These are phyloP conservation scores for Yamadazyma siamensis DNA, from an alignment of 1,139 yeast genomes.

Conservation along the genomic window DNA sequence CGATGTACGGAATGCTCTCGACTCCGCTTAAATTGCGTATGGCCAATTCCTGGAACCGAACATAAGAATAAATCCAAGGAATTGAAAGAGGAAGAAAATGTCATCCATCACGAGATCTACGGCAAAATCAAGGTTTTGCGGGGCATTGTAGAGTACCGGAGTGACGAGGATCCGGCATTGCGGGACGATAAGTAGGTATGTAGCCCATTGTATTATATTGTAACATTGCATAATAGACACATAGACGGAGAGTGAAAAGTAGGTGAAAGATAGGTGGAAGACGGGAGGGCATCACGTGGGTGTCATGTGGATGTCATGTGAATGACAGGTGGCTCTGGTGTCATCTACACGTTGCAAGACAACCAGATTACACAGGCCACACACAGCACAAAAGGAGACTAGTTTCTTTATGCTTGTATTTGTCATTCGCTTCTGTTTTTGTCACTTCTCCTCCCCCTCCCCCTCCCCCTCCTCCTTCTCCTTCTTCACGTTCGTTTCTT, in stretches of 20 bases:
- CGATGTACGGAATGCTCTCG: conserved; percentile 41
- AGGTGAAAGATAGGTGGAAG: too few species aligned
- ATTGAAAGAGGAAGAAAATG: conserved; percentile 45
- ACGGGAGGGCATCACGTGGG: too few species aligned
- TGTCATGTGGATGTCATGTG: too few species aligned
- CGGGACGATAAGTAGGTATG: too few species aligned
- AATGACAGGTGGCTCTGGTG: too few species aligned
- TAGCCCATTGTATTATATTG: not conserved
- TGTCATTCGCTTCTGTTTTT: not conserved
- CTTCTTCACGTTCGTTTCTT: too few species aligned
- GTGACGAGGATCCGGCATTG: conserved; percentile 13
- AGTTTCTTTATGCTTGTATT: too few species aligned
- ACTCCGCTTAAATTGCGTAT: conserved; percentile 41
- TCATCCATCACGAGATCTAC: conserved; percentile 48
- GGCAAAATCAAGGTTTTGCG: conserved; percentile 61
- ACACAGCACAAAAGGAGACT: too few species aligned
- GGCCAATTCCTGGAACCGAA: conserved; percentile 52
- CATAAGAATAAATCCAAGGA: conserved; percentile 48
- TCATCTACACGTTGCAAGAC: too few species aligned
- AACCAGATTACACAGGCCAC: too few species aligned
- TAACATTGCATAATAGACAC: not conserved
- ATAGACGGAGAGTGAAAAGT: too few species aligned
- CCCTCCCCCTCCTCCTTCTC: conserved; percentile 1
- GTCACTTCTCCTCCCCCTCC: not conserved
- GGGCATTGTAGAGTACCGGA: conserved; percentile 52